phyloP scores from a whole-genome alignment of 345 rosid species.

The Pugionium dolabratum region DNA sequence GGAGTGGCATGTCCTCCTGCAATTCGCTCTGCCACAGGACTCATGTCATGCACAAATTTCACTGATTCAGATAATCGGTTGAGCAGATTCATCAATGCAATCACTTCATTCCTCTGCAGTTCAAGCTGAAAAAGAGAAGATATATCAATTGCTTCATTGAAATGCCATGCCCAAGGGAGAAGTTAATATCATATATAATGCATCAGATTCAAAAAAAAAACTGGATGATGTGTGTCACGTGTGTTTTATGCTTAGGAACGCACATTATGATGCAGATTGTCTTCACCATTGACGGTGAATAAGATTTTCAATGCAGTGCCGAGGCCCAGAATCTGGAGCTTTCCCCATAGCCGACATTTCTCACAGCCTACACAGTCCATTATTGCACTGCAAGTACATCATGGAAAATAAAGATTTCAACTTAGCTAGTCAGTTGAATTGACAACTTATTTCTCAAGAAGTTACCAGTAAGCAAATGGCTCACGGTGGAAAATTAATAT shows the following conservation, averaged over 20 bases:
- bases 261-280: constrained; percentile 52
- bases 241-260: constrained; percentile 36
- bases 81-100: constrained; percentile 74
- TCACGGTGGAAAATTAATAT: background rate
- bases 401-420: background rate
- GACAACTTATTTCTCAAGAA: background rate
- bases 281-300: constrained; percentile 74
- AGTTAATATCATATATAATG: background rate
- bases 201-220: background rate
- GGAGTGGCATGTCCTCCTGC: constrained; percentile 34
- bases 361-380: constrained; percentile 99
- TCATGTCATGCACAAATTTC: constrained; percentile 58
- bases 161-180: constrained; percentile 7
- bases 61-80: constrained; percentile 73
- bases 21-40: constrained; percentile 46
- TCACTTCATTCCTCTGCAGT: constrained; percentile 76
- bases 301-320: constrained; percentile 93
- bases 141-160: background rate
- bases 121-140: constrained; percentile 48
- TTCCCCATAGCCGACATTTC: constrained; percentile 97
- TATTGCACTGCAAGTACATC: constrained; percentile 61
- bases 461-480: constrained; percentile 5
- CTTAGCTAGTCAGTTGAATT: constrained; percentile 8
- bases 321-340: constrained; percentile 94
- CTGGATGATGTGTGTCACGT: background rate